These are phyloP conservation scores for Solanum chacoense DNA, from an alignment of 305 asterid genomes.

Conservation along the genomic window DNA sequence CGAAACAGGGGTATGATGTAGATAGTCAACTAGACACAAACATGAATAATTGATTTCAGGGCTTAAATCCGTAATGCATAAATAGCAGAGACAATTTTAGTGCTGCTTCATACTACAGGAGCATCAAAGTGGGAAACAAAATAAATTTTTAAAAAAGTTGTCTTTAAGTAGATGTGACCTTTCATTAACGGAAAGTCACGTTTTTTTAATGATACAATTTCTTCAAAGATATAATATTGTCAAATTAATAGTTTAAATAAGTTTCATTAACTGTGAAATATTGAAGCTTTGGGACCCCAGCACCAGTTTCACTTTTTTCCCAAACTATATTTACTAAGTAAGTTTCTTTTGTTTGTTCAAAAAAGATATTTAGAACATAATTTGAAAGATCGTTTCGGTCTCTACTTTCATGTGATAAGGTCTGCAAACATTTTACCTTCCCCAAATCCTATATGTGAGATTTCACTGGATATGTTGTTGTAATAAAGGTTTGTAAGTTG, in stretches of 20 bases:
- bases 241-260: not conserved
- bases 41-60: not conserved
- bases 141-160: not conserved
- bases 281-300: not conserved
- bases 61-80: not conserved
- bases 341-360: not conserved
- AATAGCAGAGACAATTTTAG: not conserved
- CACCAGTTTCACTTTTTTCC: too few relatives aligned
- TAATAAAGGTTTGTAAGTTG: not conserved
- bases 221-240: not conserved
- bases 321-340: too few relatives aligned
- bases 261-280: not conserved
- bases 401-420: not conserved
- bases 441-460: not conserved
- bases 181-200: not conserved
- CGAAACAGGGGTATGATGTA: not conserved
- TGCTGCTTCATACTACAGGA: not conserved
- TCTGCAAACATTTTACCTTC: too few relatives aligned
- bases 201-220: not conserved
- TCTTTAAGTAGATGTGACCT: not conserved
- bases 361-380: too few relatives aligned
- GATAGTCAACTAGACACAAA: not conserved
- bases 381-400: too few relatives aligned
- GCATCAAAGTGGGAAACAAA: not conserved
- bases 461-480: too few relatives aligned